Percentiles rank a stretch among this genome's conserved stretches.
phyloP scores from a whole-genome alignment of 1,284 basidiomycete species.

The Papiliotrema laurentii region DNA sequence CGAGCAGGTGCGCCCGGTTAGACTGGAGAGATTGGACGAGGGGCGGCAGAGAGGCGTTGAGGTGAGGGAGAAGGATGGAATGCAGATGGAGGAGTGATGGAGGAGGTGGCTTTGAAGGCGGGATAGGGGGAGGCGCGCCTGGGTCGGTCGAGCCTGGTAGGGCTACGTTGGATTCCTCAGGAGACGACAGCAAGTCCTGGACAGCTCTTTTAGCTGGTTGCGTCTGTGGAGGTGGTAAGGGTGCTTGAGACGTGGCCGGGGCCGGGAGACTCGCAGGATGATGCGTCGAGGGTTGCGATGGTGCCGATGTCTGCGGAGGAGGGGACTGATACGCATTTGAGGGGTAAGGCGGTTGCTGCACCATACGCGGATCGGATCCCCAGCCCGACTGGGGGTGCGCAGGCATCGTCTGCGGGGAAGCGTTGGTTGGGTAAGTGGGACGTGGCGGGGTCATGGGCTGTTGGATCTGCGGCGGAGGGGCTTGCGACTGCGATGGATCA shows the following conservation, averaged over 20 bases:
- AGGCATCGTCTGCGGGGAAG: neutral
- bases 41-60: slow-evolving; percentile 60
- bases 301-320: neutral
- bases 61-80: slow-evolving; percentile 91
- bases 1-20: slow-evolving; percentile 69
- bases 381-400: neutral
- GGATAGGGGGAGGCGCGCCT: slow-evolving; percentile 59
- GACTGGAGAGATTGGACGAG: slow-evolving; percentile 62
- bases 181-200: slow-evolving; percentile 32
- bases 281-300: neutral
- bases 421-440: neutral
- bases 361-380: neutral
- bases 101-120: slow-evolving; percentile 61
- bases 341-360: slow-evolving; percentile 7
- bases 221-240: neutral
- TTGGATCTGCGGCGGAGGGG: too few relatives aligned
- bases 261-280: neutral
- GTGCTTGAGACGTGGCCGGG: neutral
- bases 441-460: slow-evolving; percentile 3
- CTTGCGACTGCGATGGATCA: too few relatives aligned
- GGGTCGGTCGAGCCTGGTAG: slow-evolving; percentile 15
- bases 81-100: slow-evolving; percentile 65
- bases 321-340: neutral
- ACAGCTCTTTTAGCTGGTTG: slow-evolving; percentile 1
- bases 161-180: slow-evolving; percentile 37